Base-by-base conservation (phyloP, 2,329 filamentous ascomycete species). In the Endoconidiophora polonica region DNA sequence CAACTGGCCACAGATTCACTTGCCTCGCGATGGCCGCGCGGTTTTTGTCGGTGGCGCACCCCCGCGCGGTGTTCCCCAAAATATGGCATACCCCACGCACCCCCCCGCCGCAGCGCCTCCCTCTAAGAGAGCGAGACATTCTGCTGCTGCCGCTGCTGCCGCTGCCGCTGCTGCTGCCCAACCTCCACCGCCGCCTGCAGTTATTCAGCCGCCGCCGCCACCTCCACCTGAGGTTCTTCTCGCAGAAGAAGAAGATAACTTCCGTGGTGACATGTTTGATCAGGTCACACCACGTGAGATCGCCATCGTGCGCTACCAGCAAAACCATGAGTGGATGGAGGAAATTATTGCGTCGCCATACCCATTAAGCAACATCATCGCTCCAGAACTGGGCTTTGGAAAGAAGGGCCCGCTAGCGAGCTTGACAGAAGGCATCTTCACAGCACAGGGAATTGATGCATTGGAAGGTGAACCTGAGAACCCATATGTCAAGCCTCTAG, bases 291-390 rank as follows among this genome's bases (percentile, higher is more conserved):
- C 88, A 2, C 77, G 88, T 41, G 91, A 98, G 55, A 83, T 98
- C 54, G 94, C 87, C 57, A 71, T 86, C 54, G 77, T 79, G 55
- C 77, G 91, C 50, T 98, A 95, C 63, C 82, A 82, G 61, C 87
- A 95, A 61, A 93, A 98, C 59, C 90, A 98, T 59, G 86, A 94
- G 63, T 96, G 90, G 91, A 94, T 98, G 86, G 91, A 96, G 60
- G 90, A 98, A 65, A 81, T 98, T 24, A 76, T 96, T 49, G 86
- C 84, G 1, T 96, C 90, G 1, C 86, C 88, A 0, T 95, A 94
- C 61, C 74, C 83, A 22, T 83, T 90, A 54, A 76, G 75, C 46
- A 86, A 93, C 61, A 94, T 98, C 52, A 77, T 81, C 6, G 87
- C 90, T 0, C 78, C 87, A 2, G 88, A 94, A 61, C 75, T 96